These are phyloP conservation scores for Crithidia sp. DNA, from an alignment of 208 protist genomes.

Conservation along the genomic window DNA sequence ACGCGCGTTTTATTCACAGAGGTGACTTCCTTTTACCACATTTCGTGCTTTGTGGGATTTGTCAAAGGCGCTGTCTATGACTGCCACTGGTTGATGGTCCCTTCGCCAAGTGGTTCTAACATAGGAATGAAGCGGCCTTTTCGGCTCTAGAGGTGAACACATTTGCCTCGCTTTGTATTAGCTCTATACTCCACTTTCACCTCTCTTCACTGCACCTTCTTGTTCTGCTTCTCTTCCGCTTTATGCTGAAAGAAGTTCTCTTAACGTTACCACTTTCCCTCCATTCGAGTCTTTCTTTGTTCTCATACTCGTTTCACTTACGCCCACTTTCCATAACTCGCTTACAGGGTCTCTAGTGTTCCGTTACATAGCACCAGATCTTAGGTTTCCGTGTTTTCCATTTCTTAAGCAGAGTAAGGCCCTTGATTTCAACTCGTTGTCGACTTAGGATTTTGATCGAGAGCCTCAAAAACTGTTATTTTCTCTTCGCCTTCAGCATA, in stretches of 20 bases:
- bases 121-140: too few relatives aligned
- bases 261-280: conserved; percentile 3
- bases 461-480: neutral
- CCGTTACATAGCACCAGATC: neutral
- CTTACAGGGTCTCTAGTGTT: conserved; percentile 7
- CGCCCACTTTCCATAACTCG: neutral
- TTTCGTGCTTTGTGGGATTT: too few relatives aligned
- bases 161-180: neutral
- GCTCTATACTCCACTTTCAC: neutral
- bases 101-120: too few relatives aligned
- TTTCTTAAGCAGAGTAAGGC: too few relatives aligned
- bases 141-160: neutral
- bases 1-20: too few relatives aligned
- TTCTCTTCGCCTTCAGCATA: conserved; percentile 4
- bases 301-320: neutral
- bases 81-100: too few relatives aligned
- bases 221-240: neutral
- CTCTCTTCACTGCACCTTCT: neutral
- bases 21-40: too few relatives aligned
- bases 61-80: too few relatives aligned
- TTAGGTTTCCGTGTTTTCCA: neutral
- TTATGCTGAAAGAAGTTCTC: conserved; percentile 1
- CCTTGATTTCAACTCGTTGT: neutral
- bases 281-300: neutral
- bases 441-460: neutral